A percentile compares a stretch with the other conserved stretches of the same genome.
Conservation (phyloP, 192 early-diverging fungal genomes). For the Entomortierella lignicola region DNA sequence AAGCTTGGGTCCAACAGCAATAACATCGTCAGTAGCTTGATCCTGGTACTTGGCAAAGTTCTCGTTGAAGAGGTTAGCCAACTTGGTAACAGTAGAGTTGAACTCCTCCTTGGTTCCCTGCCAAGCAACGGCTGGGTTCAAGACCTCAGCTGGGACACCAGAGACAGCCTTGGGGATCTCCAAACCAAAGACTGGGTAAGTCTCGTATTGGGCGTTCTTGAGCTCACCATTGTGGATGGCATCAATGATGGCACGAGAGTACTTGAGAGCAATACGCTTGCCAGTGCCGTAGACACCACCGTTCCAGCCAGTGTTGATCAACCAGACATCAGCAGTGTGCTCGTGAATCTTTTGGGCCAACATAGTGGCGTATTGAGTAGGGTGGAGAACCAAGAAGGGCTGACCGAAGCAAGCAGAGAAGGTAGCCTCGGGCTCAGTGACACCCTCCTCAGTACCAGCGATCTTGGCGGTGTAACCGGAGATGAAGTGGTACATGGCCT, state of each 20-base stretch:
- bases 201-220: conserved; percentile 83
- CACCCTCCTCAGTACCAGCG: conserved; percentile 95
- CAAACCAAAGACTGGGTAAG: conserved; percentile 91
- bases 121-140: conserved; percentile 92
- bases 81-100: conserved; percentile 71
- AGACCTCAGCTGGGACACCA: conserved; percentile 86
- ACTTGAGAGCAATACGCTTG: conserved; percentile 96
- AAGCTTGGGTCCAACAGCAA: conserved; percentile 76
- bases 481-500: conserved; percentile 98
- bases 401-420: conserved; percentile 95
- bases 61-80: conserved; percentile 86
- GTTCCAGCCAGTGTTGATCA: conserved; percentile 99
- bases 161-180: conserved; percentile 86
- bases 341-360: conserved; percentile 93
- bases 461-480: conserved; percentile 98
- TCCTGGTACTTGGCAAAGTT: conserved; percentile 93
- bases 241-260: conserved; percentile 97
- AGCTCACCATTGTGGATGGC: conserved; percentile 96
- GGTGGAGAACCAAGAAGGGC: conserved; percentile 97
- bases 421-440: conserved; percentile 90
- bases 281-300: conserved; percentile 93
- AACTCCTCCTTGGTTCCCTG: conserved; percentile 77
- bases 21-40: conserved; percentile 73
- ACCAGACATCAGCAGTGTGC: conserved; percentile 92
- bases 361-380: conserved; percentile 96